A percentile compares a stretch with the other conserved stretches of the same genome.
These are phyloP conservation scores for Globisporangium middletonii DNA, from an alignment of 352 stramenopile species.

Conservation along the genomic window DNA sequence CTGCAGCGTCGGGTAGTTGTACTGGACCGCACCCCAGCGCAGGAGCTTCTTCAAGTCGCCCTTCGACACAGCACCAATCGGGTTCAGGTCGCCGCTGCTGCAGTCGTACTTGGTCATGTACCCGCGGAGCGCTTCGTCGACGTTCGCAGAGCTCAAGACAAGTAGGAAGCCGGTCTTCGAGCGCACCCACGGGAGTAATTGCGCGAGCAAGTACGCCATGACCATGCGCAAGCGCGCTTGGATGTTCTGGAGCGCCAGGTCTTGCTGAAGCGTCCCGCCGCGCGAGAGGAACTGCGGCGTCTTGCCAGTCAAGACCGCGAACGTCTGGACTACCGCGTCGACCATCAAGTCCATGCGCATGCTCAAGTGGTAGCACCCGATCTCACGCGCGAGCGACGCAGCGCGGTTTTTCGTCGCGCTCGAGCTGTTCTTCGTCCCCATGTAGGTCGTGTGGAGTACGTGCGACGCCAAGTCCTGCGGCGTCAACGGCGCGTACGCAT, in stretches of 20 bases:
- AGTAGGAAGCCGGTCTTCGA: conserved; percentile 94
- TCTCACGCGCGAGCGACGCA: conserved; percentile 86
- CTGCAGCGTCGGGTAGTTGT: conserved; percentile 88
- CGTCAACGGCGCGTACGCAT: conserved; percentile 55
- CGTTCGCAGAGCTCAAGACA: conserved; percentile 97
- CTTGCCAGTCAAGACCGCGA: conserved; percentile 78
- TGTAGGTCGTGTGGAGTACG: conserved; percentile 97
- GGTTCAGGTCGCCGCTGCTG: conserved; percentile 97
- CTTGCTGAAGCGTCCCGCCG: conserved; percentile 90
- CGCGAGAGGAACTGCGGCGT: conserved; percentile 85
- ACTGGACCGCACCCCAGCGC: conserved; percentile 86
- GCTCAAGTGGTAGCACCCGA: conserved; percentile 94
- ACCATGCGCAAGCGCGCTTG: conserved; percentile 98
- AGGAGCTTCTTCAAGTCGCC: conserved; percentile 96
- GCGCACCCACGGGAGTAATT: conserved; percentile 98
- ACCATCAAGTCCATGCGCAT: conserved; percentile 97
- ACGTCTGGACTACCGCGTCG: conserved; percentile 75
- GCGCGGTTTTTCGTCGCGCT: conserved; percentile 88
- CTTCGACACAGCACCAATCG: conserved; percentile 96
- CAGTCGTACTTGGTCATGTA: conserved; percentile 99
- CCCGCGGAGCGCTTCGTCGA: conserved; percentile 96
- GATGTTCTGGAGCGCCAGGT: conserved; percentile 99
- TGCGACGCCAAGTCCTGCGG: conserved; percentile 88
- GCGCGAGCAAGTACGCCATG: conserved; percentile 95
- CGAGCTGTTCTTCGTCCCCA: conserved; percentile 96